Evolutionary conservation across 2,329 filamentous ascomycete species (phyloP), one percentile per base, ranked within the genome.

Genomic region (Pyricularia sp.): DNA sequence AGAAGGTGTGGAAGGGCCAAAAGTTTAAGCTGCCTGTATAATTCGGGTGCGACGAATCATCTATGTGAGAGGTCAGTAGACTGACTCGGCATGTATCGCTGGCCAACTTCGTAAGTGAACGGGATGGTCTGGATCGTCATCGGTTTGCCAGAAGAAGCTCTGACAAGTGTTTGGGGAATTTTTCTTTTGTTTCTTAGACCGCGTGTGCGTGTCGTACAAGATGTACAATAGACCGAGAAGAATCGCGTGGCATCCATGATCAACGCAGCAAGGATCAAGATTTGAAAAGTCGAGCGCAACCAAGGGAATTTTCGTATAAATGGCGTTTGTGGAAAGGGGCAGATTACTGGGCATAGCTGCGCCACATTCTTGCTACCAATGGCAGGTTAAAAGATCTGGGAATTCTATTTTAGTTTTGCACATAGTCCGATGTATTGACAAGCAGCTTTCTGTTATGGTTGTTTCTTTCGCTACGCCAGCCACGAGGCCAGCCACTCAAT

Each of bases 1-100:
- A 91, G 70, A 98, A 97, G 89, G 90, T 94, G 65, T 83, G 94
- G 81, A 92, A 94, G 83, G 92, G 92, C 74, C 92, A 92, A 85
- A 94, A 92, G 83, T 94, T 94, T 79, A 92, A 93, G 79, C 84
- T 94, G 70, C 92, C 92, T 1, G 92, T 94, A 73, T 94, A 87
- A 84, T 9, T 50, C 17, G 42, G 42, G 14, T n/a, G 5, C 17
- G 42, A 50, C 14, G 4, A 50, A 50, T n/a, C 4, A 50, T n/a
- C 26, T 25, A 25, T n/a, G 26, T 65, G 26, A 33, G 61, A 17
- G 1, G 61, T 64, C 61, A 23, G 14, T 50, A 50, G 73, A 6
- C 42, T 50, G 42, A n/a, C 5, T 50, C 17, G 42, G 42, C 17
- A 20, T 50, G 3, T 50, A 3, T 20, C 14, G 42, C 17, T 9